phyloP scores from a whole-genome alignment of 1,284 basidiomycete species.

The Inonotus obliquus region DNA sequence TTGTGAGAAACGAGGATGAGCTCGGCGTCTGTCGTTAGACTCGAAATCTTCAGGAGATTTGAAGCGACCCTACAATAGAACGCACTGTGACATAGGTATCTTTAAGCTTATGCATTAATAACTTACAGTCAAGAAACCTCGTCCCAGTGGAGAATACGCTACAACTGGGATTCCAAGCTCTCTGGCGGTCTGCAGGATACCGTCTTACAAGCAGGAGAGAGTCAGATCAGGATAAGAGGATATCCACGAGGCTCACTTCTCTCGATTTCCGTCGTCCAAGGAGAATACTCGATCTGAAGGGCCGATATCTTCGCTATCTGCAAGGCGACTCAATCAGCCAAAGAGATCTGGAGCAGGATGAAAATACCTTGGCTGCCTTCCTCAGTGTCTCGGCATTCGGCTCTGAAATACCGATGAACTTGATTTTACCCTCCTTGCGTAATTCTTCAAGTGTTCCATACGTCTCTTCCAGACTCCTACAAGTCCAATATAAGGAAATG shows the following conservation, averaged over 20 bases:
- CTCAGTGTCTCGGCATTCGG: constrained; percentile 29
- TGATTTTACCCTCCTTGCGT: constrained; percentile 31
- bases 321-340: background rate
- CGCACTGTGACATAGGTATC: background rate
- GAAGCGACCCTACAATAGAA: constrained; percentile 32
- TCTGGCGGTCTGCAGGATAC: constrained; percentile 17
- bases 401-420: constrained; percentile 36
- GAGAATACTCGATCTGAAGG: constrained; percentile 29
- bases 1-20: constrained; percentile 18
- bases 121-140: constrained; percentile 20
- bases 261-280: constrained; percentile 21
- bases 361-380: constrained; percentile 20
- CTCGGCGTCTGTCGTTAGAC: constrained; percentile 28
- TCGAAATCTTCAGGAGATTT: constrained; percentile 30
- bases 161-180: constrained; percentile 24
- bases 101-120: background rate
- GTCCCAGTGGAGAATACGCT: constrained; percentile 21
- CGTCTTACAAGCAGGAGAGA: constrained; percentile 9
- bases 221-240: background rate
- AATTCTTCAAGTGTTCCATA: constrained; percentile 17
- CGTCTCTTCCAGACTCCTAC: constrained; percentile 22
- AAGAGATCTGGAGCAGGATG: background rate
- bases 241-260: constrained; percentile 7
- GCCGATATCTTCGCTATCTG: constrained; percentile 29
- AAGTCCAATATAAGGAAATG: background rate